A percentile compares a stretch with the other conserved stretches of the same genome.
phyloP scores from a whole-genome alignment of 352 stramenopile genomes.

The Pythium chondricola region DNA sequence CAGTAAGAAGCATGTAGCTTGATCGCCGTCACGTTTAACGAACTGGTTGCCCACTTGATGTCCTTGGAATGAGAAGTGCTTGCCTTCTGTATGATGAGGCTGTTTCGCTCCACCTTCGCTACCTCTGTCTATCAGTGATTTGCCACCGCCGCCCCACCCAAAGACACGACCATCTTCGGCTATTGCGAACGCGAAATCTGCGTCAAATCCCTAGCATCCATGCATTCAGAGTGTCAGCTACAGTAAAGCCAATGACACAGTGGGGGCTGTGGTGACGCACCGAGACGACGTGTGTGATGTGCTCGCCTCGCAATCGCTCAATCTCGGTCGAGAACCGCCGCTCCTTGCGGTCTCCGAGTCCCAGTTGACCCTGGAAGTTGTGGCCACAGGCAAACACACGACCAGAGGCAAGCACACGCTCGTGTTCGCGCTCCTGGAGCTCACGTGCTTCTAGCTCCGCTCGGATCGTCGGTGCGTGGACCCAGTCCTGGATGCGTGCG shows the following conservation, averaged over 20 bases:
- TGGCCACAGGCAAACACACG: slow-evolving; percentile 63
- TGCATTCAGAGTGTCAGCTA: neutral
- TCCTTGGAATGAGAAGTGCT: too few relatives aligned
- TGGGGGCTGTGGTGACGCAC: slow-evolving; percentile 16
- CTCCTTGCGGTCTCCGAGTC: slow-evolving; percentile 40
- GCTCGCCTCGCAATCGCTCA: slow-evolving; percentile 35
- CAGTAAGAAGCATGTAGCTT: slow-evolving; percentile 33
- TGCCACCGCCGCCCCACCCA: slow-evolving; percentile 79
- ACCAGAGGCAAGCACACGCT: slow-evolving; percentile 31
- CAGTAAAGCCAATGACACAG: too few relatives aligned
- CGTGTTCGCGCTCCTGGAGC: slow-evolving; percentile 27
- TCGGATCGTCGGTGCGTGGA: slow-evolving; percentile 46
- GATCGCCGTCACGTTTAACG: too few relatives aligned
- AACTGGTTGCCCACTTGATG: too few relatives aligned
- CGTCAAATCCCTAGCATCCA: slow-evolving; percentile 45
- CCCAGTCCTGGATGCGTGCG: slow-evolving; percentile 65
- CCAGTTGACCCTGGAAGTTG: slow-evolving; percentile 63
- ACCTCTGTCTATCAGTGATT: slow-evolving; percentile 32
- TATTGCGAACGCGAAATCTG: slow-evolving; percentile 75
- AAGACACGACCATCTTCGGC: slow-evolving; percentile 79
- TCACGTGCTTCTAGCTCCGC: slow-evolving; percentile 28
- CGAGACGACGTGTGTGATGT: slow-evolving; percentile 41
- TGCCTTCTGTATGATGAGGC: neutral
- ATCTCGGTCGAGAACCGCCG: slow-evolving; percentile 44
- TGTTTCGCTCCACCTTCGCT: too few relatives aligned